Evolutionary conservation across 305 asterid genomes (phyloP).

Genomic region (Fraxinus baroniana): DNA sequence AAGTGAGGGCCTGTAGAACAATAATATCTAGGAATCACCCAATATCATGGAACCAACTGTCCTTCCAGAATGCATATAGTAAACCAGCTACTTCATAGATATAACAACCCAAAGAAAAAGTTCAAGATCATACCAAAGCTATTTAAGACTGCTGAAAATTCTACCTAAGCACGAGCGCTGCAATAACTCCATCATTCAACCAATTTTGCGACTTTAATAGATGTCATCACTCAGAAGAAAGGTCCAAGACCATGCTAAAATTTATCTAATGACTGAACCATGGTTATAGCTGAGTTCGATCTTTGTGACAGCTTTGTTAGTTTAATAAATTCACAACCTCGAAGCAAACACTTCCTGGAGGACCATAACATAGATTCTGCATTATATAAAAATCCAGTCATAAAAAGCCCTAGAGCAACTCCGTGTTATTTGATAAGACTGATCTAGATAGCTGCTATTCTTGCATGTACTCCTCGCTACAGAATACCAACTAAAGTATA

Average conservation of each 20-base stretch:
- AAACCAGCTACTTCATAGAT: neutral
- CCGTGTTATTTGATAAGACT: neutral
- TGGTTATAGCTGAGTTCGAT: neutral
- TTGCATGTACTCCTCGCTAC: neutral
- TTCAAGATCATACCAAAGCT: neutral
- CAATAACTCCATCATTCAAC: neutral
- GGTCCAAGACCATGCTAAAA: neutral
- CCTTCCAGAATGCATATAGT: neutral
- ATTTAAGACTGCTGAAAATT: neutral
- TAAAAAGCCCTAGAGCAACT: neutral
- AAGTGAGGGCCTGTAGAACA: neutral
- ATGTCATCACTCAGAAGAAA: neutral
- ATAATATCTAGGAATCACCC: neutral
- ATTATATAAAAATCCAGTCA: neutral
- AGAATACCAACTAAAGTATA: neutral
- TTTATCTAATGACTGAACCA: neutral
- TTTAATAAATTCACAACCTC: neutral
- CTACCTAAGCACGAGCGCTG: neutral
- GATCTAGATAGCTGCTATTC: neutral
- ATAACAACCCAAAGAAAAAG: neutral
- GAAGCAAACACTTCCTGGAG: neutral
- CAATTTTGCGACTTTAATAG: neutral
- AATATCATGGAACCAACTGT: neutral
- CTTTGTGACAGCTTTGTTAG: conserved; percentile 6
- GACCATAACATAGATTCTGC: neutral